Evolutionary conservation across 2,329 filamentous ascomycete genomes (phyloP).

Genomic region (Arthrobotrys musiformis): DNA sequence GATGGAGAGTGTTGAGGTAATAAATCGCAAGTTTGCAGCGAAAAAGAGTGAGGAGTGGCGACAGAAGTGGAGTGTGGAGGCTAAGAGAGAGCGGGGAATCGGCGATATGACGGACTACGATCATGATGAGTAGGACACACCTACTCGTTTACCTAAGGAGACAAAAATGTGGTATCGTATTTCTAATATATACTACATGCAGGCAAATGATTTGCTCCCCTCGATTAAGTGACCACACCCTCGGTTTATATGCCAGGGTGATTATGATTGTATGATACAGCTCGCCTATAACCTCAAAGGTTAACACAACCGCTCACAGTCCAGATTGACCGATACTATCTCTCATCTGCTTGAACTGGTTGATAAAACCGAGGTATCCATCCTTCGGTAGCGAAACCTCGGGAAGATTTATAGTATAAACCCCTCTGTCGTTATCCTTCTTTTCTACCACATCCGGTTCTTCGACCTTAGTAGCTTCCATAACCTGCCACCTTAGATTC

Average conservation of each 20-base stretch:
- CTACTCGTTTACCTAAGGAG: no score
- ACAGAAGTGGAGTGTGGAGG: constrained; percentile 59
- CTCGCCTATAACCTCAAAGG: not conserved
- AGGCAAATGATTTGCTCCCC: not conserved
- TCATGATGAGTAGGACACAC: constrained; percentile 20
- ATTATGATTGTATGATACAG: not conserved
- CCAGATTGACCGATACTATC: constrained; percentile 59
- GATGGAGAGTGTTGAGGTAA: constrained; percentile 71
- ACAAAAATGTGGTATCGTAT: not conserved
- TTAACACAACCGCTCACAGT: constrained; percentile 9
- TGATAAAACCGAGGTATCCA: constrained; percentile 69
- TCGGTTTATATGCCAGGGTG: no score
- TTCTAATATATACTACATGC: not conserved
- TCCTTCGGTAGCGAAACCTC: constrained; percentile 61
- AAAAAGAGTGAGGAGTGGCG: constrained; percentile 65
- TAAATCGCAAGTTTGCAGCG: constrained; percentile 71
- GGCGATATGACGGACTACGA: constrained; percentile 51
- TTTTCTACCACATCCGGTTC: constrained; percentile 63
- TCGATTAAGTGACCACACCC: no score
- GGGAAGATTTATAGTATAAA: constrained; percentile 61
- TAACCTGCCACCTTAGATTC: constrained; percentile 79
- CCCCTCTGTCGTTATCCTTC: constrained; percentile 58
- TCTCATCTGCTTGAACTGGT: constrained; percentile 72
- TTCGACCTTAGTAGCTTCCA: constrained; percentile 73
- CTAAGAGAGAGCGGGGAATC: constrained; percentile 51